A percentile compares a stretch with the other conserved stretches of the same genome.
These are phyloP conservation scores for Pythium sp. DNA, from an alignment of 352 stramenopile species.

Conservation along the genomic window DNA sequence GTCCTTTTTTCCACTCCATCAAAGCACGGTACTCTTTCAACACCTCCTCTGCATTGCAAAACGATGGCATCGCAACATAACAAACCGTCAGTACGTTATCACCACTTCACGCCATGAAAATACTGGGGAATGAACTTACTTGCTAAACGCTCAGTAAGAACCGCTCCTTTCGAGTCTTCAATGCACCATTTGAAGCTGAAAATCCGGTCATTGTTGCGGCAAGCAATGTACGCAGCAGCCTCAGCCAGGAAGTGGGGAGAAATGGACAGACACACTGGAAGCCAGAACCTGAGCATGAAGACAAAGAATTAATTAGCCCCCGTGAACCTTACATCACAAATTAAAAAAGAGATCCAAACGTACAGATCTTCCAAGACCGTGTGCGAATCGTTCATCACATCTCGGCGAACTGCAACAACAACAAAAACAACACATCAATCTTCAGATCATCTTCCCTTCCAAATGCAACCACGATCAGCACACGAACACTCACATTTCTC, in stretches of 20 bases:
- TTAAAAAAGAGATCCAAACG: slow-evolving; percentile 4
- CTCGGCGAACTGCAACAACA: slow-evolving; percentile 37
- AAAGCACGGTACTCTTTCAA: slow-evolving; percentile 61
- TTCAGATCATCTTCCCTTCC: slow-evolving; percentile 5
- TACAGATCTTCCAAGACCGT: slow-evolving; percentile 69
- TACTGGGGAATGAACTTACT: slow-evolving; percentile 33
- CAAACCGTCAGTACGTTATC: neutral
- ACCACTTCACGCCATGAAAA: neutral
- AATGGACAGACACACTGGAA: slow-evolving; percentile 56
- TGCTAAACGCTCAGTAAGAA: slow-evolving; percentile 66
- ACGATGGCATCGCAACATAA: neutral
- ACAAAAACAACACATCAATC: neutral
- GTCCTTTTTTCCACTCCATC: slow-evolving; percentile 62
- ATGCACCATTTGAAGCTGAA: slow-evolving; percentile 82
- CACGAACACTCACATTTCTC: slow-evolving; percentile 52
- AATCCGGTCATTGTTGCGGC: slow-evolving; percentile 66
- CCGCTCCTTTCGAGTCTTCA: slow-evolving; percentile 36
- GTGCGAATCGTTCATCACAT: slow-evolving; percentile 48
- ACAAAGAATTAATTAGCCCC: neutral
- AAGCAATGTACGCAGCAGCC: slow-evolving; percentile 74
- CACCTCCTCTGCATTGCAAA: slow-evolving; percentile 39
- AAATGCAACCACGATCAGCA: neutral
- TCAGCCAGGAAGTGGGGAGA: slow-evolving; percentile 61
- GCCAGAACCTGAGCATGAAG: slow-evolving; percentile 47
- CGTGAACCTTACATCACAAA: neutral